Evolutionary conservation across 2,329 filamentous ascomycete species (phyloP), one percentile per base, ranked within the genome.

Genomic region (Neophaeococcomyces mojaviensis): DNA sequence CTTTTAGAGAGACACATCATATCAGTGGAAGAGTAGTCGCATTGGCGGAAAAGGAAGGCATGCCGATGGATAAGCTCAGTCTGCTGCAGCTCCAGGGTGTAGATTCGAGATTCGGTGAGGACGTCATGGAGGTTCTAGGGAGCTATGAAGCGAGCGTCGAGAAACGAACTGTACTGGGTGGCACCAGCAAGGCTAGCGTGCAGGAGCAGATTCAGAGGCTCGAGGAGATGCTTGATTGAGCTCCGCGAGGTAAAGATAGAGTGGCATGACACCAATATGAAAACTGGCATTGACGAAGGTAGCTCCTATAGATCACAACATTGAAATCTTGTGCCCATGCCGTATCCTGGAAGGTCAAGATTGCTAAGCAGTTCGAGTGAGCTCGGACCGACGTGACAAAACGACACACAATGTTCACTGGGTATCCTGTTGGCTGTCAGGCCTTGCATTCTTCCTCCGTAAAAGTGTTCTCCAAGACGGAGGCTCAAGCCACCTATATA

Each of bases 131-230:
- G 39, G 19, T 26, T 22, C 85, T 95, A 61, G n/a, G n/a, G n/a
- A 77, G 94, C 66, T 94, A 92, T 59, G 82, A 94, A 67, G 78
- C 78, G 53, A 86, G 82, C 49, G 86, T 94, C 5, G 88, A 95
- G 73, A 76, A 84, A 70, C 79, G 84, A 59, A 77, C 79, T 34
- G 82, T 86, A 2, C 81, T 80, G 55, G 88, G 88, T 19, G 86
- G 87, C 22, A 92, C 86, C 19, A 88, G 85, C 69, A 81, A 77
- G 67, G 75, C 74, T 10, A 75, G 77, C 19, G 82, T 88, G 26
- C 56, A 82, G 26, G 72, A 77, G 59, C 86, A 88, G 69, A 86
- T 87, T 52, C 74, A 80, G 41, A 74, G 75, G 52, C 60, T 88
- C 46, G 71, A 71, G 55, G 66, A 69, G 1, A 74, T 78, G 54